Conservation (phyloP, 2,329 filamentous ascomycete genomes). For the Xylariaceae sp. region DNA sequence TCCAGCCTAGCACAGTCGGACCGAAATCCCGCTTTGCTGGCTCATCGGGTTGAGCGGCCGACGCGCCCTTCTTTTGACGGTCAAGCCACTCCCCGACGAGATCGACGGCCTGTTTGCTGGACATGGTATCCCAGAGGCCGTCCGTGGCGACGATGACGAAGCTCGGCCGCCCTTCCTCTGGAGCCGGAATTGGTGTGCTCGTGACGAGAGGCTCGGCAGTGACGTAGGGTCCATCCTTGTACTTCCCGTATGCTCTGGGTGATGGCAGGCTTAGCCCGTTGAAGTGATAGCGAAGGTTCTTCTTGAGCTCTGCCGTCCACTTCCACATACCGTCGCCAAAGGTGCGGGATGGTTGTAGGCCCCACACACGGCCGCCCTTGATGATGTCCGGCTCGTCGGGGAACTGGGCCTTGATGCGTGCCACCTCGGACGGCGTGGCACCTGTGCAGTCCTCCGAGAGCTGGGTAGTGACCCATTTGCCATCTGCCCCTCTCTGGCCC, state of each 20-base stretch:
- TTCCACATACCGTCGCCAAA: slow-evolving; percentile 68
- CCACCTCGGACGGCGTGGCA: slow-evolving; percentile 53
- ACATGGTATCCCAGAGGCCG: slow-evolving; percentile 60
- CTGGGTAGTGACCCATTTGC: slow-evolving; percentile 45
- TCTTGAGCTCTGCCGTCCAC: slow-evolving; percentile 49
- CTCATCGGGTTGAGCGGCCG: slow-evolving; percentile 6
- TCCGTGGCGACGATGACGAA: slow-evolving; percentile 65
- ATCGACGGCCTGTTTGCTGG: slow-evolving; percentile 51
- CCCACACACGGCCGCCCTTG: slow-evolving; percentile 54
- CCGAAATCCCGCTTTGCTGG: slow-evolving; percentile 18
- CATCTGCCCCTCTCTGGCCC: slow-evolving; percentile 34
- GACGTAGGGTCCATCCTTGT: slow-evolving; percentile 58
- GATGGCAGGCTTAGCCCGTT: slow-evolving; percentile 38
- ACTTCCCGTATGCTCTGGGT: slow-evolving; percentile 36
- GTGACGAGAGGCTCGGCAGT: slow-evolving; percentile 62
- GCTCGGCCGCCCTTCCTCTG: slow-evolving; percentile 35
- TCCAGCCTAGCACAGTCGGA: slow-evolving; percentile 22
- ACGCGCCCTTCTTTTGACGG: slow-evolving; percentile 24
- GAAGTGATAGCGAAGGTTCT: slow-evolving; percentile 40
- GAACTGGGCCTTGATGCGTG: slow-evolving; percentile 50
- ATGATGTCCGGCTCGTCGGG: slow-evolving; percentile 57
- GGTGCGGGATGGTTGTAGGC: slow-evolving; percentile 56
- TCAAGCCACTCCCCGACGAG: slow-evolving; percentile 51
- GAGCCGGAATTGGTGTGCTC: slow-evolving; percentile 43
- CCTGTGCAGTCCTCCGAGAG: slow-evolving; percentile 64